These are phyloP conservation scores for Gynandropsis gynandra DNA, from an alignment of 345 rosid species.

Conservation along the genomic window DNA sequence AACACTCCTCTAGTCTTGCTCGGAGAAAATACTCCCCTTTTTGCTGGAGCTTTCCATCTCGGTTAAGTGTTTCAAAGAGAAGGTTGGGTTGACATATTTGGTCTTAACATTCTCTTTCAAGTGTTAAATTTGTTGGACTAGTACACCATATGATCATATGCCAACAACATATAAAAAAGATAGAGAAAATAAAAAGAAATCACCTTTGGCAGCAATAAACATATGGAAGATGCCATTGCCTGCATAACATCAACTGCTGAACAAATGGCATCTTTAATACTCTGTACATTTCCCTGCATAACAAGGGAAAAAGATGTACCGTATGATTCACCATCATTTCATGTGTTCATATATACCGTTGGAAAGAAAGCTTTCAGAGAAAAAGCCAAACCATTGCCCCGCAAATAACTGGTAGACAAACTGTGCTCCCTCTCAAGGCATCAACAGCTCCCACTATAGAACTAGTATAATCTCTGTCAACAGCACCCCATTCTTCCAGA, in stretches of 20 bases:
- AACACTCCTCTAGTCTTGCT: too few relatives aligned
- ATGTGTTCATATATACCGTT: background rate
- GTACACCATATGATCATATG: background rate
- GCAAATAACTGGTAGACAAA: conserved; percentile 73
- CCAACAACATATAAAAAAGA: background rate
- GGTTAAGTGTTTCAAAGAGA: too few relatives aligned
- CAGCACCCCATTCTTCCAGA: conserved; percentile 56
- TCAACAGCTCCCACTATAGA: conserved; percentile 69
- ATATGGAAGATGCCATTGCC: conserved; percentile 75
- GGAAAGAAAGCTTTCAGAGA: background rate
- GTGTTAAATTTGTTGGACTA: background rate
- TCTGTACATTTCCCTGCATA: conserved; percentile 68
- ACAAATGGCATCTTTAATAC: conserved; percentile 64
- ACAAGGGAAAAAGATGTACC: background rate
- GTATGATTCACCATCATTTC: conserved; percentile 1
- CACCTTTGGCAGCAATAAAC: conserved; percentile 63
- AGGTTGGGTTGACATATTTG: too few relatives aligned
- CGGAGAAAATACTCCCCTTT: too few relatives aligned
- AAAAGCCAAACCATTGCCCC: conserved; percentile 56
- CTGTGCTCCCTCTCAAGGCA: conserved; percentile 75
- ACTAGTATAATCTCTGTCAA: conserved; percentile 52
- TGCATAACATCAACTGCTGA: conserved; percentile 91
- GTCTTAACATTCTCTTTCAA: background rate
- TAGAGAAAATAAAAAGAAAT: background rate
- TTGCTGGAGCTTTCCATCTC: too few relatives aligned